phyloP scores from a whole-genome alignment of 169 alveolate genomes.

The Cryptosporidium parvum region DNA sequence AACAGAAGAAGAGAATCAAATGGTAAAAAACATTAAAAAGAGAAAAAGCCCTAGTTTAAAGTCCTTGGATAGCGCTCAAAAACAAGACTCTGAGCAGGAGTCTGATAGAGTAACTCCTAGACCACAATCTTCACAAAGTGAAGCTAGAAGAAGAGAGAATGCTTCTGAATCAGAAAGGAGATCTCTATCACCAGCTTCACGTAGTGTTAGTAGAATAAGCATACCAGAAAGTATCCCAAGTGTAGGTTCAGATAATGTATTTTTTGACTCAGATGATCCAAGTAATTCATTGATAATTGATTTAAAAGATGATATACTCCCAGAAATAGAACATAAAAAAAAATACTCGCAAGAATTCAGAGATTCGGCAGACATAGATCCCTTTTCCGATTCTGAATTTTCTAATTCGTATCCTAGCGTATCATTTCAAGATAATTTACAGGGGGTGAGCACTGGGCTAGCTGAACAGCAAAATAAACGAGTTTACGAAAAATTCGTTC shows the following conservation, averaged over 20 bases:
- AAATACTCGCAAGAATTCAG: neutral
- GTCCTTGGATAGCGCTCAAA: neutral
- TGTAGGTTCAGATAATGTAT: neutral
- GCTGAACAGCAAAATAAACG: neutral
- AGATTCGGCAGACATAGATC: too few relatives aligned
- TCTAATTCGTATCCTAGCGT: neutral
- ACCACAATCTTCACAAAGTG: neutral
- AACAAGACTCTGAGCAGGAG: neutral
- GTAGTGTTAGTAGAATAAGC: too few relatives aligned
- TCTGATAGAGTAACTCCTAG: neutral
- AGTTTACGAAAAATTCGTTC: constrained; percentile 13
- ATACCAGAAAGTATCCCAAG: neutral
- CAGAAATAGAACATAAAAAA: neutral
- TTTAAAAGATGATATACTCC: neutral
- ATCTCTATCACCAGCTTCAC: neutral
- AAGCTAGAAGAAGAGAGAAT: neutral
- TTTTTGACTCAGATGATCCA: neutral
- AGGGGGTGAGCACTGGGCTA: neutral
- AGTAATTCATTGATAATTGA: neutral
- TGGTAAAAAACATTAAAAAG: too few relatives aligned
- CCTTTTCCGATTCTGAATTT: neutral
- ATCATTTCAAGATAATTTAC: neutral
- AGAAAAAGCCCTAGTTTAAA: too few relatives aligned
- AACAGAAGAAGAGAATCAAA: neutral
- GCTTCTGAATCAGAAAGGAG: neutral